Percentiles rank a stretch among this genome's conserved stretches.
These are phyloP conservation scores for Dimocarpus longan DNA, from an alignment of 345 rosid genomes.

Conservation along the genomic window DNA sequence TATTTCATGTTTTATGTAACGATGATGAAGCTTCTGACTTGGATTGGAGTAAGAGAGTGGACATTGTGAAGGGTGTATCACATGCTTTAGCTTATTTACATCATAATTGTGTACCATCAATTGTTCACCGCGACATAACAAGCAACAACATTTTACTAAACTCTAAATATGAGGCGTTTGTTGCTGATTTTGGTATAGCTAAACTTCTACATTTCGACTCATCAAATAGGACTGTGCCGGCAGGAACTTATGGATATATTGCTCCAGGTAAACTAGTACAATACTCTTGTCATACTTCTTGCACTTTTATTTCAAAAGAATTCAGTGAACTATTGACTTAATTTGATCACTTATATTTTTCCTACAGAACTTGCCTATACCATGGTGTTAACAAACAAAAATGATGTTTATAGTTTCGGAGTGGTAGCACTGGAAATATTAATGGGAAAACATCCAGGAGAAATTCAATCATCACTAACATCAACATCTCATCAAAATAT, in stretches of 20 bases:
- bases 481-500: not conserved
- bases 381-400: not conserved
- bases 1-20: not conserved
- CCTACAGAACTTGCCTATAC: not conserved
- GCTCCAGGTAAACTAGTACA: slow-evolving; percentile 11
- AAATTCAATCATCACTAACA: slow-evolving; percentile 3
- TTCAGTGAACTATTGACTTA: not conserved
- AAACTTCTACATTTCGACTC: slow-evolving; percentile 14
- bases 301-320: too few relatives aligned
- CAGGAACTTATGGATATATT: slow-evolving; percentile 16
- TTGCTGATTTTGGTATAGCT: slow-evolving; percentile 20
- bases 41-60: slow-evolving; percentile 22
- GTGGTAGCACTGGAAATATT: slow-evolving; percentile 12
- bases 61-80: slow-evolving; percentile 1
- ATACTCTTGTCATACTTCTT: too few relatives aligned
- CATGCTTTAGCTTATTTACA: slow-evolving; percentile 25
- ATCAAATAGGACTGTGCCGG: not conserved
- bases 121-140: slow-evolving; percentile 23
- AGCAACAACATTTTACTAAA: slow-evolving; percentile 15
- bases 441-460: slow-evolving; percentile 25
- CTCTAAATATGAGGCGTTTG: slow-evolving; percentile 1
- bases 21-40: not conserved
- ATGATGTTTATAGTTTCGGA: slow-evolving; percentile 28
- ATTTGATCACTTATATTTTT: not conserved
- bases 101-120: slow-evolving; percentile 18